phyloP scores from a whole-genome alignment of 441 rosid genomes.

The Francoa sonchifolia region DNA sequence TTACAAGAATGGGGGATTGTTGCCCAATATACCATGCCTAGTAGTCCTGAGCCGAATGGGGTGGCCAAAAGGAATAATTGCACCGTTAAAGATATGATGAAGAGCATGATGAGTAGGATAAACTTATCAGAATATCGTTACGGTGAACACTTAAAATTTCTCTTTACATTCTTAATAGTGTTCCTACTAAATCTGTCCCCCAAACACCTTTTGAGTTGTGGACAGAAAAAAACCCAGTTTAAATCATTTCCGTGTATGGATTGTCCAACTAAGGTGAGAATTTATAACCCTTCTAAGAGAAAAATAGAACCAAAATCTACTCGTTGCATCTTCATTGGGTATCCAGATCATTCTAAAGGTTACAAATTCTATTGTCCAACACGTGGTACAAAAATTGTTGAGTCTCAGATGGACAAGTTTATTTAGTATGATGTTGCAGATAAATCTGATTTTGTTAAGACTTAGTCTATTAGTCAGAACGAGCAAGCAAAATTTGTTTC shows the following conservation, averaged over 20 bases:
- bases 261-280: not conserved
- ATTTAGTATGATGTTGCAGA: not conserved
- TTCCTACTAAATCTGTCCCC: not conserved
- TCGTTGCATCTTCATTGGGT: not conserved
- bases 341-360: not conserved
- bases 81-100: not conserved
- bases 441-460: not conserved
- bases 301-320: not conserved
- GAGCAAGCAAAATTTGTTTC: not conserved
- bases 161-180: not conserved
- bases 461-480: not conserved
- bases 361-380: not conserved
- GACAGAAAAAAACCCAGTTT: not conserved
- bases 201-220: not conserved
- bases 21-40: not conserved
- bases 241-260: not conserved
- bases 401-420: not conserved
- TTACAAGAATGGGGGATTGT: not conserved
- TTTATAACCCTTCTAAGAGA: not conserved
- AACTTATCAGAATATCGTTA: not conserved
- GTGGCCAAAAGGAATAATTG: not conserved
- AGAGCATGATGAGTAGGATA: not conserved
- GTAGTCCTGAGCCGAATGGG: not conserved
- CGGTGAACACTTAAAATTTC: not conserved
- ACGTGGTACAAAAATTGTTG: not conserved